A percentile compares a stretch with the other conserved stretches of the same genome.
phyloP scores from a whole-genome alignment of 768 basidiomycete genomes.

The Mycena haematopus region DNA sequence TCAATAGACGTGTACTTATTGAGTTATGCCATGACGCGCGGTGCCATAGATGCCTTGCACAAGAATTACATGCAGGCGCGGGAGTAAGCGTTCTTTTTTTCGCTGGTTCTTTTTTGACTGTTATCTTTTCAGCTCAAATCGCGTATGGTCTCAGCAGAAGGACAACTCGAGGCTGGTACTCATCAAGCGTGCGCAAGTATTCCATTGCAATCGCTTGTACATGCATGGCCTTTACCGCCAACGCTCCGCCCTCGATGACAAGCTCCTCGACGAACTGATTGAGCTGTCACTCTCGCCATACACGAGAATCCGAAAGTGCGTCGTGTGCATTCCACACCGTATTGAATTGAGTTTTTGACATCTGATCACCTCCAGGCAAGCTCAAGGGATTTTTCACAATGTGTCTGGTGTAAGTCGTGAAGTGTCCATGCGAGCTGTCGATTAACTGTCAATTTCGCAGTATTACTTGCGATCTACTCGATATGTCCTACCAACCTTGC shows the following conservation, averaged over 20 bases:
- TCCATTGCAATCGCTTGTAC: slow-evolving; percentile 77
- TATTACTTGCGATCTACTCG: slow-evolving; percentile 77
- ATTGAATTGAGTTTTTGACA: slow-evolving; percentile 3
- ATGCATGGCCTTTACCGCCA: slow-evolving; percentile 79
- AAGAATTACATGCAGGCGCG: slow-evolving; percentile 69
- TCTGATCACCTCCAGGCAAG: slow-evolving; percentile 55
- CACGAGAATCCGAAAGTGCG: slow-evolving; percentile 75
- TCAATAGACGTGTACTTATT: slow-evolving; percentile 80
- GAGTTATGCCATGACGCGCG: slow-evolving; percentile 68
- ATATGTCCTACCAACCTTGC: slow-evolving; percentile 64
- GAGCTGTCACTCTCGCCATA: slow-evolving; percentile 84
- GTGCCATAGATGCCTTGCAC: slow-evolving; percentile 66
- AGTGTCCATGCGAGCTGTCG: slow-evolving; percentile 2
- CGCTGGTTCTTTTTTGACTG: not conserved
- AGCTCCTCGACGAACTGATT: slow-evolving; percentile 67
- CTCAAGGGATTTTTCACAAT: slow-evolving; percentile 68
- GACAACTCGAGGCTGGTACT: slow-evolving; percentile 77
- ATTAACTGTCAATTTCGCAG: slow-evolving; percentile 39
- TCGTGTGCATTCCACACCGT: not conserved
- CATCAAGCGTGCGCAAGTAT: slow-evolving; percentile 79
- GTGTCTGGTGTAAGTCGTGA: slow-evolving; percentile 63
- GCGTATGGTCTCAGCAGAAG: slow-evolving; percentile 74
- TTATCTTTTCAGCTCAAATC: slow-evolving; percentile 55
- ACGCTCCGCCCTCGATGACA: slow-evolving; percentile 77
- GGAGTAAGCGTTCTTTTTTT: slow-evolving; percentile 51